Evolutionary conservation across 257 asterid genomes (phyloP).

Genomic region (Knoxia roxburghii): DNA sequence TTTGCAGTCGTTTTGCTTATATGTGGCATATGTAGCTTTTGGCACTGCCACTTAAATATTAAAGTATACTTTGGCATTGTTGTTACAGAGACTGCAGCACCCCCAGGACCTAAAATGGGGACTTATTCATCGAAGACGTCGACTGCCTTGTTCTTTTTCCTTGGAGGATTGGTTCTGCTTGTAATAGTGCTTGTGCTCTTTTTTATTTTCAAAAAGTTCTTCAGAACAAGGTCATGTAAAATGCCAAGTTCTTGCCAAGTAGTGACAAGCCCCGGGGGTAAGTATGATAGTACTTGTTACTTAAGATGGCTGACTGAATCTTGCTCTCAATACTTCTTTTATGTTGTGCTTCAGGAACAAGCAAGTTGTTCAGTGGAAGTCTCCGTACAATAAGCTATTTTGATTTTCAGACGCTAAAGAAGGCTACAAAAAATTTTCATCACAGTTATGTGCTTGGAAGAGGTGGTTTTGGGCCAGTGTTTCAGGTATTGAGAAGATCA

Average conservation of each 20-base stretch:
- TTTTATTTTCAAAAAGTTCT: slow-evolving; percentile 30
- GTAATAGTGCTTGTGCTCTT: slow-evolving; percentile 38
- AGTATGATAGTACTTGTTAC: background rate
- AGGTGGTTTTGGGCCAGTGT: slow-evolving; percentile 92
- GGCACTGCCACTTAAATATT: background rate
- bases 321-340: slow-evolving; percentile 7
- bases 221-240: slow-evolving; percentile 26
- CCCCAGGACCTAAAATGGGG: background rate
- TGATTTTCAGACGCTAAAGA: slow-evolving; percentile 50
- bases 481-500: slow-evolving; percentile 38
- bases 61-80: background rate
- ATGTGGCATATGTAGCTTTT: background rate
- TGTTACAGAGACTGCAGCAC: background rate
- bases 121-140: slow-evolving; percentile 19
- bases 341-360: slow-evolving; percentile 37
- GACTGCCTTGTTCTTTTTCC: slow-evolving; percentile 37
- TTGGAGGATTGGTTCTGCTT: slow-evolving; percentile 48
- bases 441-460: slow-evolving; percentile 58
- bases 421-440: slow-evolving; percentile 74
- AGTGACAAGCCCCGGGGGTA: slow-evolving; percentile 36
- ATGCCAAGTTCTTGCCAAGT: slow-evolving; percentile 21
- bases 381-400: slow-evolving; percentile 54
- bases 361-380: slow-evolving; percentile 42
- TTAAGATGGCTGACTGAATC: background rate
- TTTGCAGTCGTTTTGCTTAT: background rate